phyloP scores from a whole-genome alignment of 345 rosid genomes.

The Brassica cretica region DNA sequence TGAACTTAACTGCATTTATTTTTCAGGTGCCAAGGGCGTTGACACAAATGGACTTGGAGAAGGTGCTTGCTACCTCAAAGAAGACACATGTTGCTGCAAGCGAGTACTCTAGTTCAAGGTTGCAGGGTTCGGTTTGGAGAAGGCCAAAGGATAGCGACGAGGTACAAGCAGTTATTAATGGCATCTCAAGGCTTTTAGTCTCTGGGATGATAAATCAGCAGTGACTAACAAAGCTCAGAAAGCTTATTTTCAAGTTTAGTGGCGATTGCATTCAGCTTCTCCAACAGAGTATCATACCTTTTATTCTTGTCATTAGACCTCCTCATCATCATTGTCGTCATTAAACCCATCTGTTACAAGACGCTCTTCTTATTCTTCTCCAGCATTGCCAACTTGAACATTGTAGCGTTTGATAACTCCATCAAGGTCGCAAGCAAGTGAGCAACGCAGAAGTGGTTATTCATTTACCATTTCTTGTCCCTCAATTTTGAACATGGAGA shows the following conservation, averaged over 20 bases:
- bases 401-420: slow-evolving; percentile 53
- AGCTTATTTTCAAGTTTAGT: slow-evolving; percentile 58
- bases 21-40: slow-evolving; percentile 71
- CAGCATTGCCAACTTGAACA: slow-evolving; percentile 46
- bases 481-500: background rate
- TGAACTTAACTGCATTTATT: background rate
- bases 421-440: slow-evolving; percentile 17
- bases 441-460: background rate
- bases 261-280: slow-evolving; percentile 48
- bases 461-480: background rate
- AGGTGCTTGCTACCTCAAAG: background rate
- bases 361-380: slow-evolving; percentile 43
- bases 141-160: background rate
- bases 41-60: slow-evolving; percentile 32
- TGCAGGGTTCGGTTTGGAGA: background rate
- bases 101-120: background rate
- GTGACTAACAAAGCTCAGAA: slow-evolving; percentile 64
- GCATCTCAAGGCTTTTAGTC: background rate
- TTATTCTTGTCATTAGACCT: slow-evolving; percentile 77
- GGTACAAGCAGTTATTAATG: background rate
- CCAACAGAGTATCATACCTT: slow-evolving; percentile 74
- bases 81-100: background rate
- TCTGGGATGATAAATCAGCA: background rate
- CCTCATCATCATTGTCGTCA: slow-evolving; percentile 48
- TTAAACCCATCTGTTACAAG: slow-evolving; percentile 33